phyloP scores from a whole-genome alignment of 2,329 filamentous ascomycete species.

The Emergomyces orientalis region DNA sequence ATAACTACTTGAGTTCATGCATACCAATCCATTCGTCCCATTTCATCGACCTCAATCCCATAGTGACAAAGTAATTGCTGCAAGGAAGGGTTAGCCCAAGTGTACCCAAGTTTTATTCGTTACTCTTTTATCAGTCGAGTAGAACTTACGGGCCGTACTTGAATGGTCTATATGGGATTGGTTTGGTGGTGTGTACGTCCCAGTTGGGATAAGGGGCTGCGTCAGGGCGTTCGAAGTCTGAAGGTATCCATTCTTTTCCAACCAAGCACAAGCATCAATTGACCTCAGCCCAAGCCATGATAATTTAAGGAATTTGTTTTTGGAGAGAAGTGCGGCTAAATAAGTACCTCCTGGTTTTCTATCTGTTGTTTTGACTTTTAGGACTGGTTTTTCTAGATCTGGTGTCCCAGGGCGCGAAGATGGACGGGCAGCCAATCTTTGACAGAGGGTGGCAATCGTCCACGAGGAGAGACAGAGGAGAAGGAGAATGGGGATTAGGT shows the following conservation, averaged over 20 bases:
- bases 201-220: constrained; percentile 58
- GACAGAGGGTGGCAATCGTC: neutral
- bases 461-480: neutral
- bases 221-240: constrained; percentile 50
- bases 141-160: constrained; percentile 56
- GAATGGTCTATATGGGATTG: constrained; percentile 69
- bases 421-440: neutral
- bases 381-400: constrained; percentile 39
- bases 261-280: neutral
- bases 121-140: no score
- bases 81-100: neutral
- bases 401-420: constrained; percentile 25
- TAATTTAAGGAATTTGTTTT: neutral
- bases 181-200: constrained; percentile 59
- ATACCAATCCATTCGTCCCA: constrained; percentile 63
- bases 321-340: neutral
- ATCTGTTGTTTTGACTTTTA: constrained; percentile 27
- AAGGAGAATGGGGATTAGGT: neutral
- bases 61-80: constrained; percentile 61
- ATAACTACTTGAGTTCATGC: neutral
- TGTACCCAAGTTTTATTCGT: no score
- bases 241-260: constrained; percentile 47
- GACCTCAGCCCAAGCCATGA: neutral
- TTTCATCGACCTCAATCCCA: constrained; percentile 63
- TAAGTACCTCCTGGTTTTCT: constrained; percentile 40